phyloP scores from a whole-genome alignment of 164 flowering plant species.

The Umbilicus rupestris region DNA sequence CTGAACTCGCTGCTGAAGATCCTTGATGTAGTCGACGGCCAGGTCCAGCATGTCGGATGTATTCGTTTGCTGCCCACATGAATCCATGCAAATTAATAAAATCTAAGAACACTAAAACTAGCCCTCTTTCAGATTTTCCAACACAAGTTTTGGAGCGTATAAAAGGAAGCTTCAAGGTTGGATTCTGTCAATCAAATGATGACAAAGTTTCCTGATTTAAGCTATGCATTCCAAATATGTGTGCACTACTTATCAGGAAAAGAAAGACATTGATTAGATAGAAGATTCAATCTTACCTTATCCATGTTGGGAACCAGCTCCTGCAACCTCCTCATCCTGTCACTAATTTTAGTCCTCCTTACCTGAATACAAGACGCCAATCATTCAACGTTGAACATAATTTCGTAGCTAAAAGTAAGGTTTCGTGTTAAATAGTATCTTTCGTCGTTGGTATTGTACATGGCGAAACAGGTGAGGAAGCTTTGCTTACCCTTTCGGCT shows the following conservation, averaged over 20 bases:
- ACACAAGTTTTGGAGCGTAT: not conserved
- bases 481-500: conserved; percentile 73
- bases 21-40: conserved; percentile 10
- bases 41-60: conserved; percentile 8
- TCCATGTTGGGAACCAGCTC: conserved; percentile 99
- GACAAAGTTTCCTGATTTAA: not conserved
- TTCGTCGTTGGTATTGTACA: too few relatives aligned
- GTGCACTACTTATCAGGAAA: not conserved
- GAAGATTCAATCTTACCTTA: conserved; percentile 37
- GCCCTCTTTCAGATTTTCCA: not conserved
- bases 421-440: too few relatives aligned
- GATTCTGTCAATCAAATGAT: not conserved
- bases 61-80: conserved; percentile 6
- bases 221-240: not conserved
- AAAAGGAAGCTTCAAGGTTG: not conserved
- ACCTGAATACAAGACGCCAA: conserved; percentile 35
- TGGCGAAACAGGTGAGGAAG: too few relatives aligned
- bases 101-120: not conserved
- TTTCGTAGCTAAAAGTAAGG: not conserved
- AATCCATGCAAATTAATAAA: not conserved
- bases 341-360: conserved; percentile 86
- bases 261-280: not conserved
- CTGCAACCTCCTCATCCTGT: conserved; percentile 86
- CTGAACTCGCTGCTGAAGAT: conserved; percentile 3
- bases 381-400: not conserved